A percentile compares a stretch with the other conserved stretches of the same genome.
These are phyloP conservation scores for Aspergillus calidoustus DNA, from an alignment of 2,329 filamentous ascomycete genomes.

Conservation along the genomic window DNA sequence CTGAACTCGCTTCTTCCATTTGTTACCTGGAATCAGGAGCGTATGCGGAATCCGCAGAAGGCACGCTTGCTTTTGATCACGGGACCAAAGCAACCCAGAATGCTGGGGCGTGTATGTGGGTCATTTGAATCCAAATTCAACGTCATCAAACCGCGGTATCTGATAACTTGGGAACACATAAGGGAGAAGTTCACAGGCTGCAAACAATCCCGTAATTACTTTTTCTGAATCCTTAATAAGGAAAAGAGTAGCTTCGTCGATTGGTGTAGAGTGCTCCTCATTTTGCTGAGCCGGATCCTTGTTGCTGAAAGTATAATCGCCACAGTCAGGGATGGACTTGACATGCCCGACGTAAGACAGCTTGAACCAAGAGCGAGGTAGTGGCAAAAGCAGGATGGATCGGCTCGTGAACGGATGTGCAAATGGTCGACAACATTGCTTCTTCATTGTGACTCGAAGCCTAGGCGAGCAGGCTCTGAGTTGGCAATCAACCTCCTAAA, in stretches of 20 bases:
- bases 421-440: conserved; percentile 20
- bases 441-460: conserved; percentile 28
- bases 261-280: conserved; percentile 28
- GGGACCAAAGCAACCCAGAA: conserved; percentile 43
- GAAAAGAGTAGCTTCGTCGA: conserved; percentile 22
- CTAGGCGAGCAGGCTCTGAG: conserved; percentile 30
- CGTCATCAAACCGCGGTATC: conserved; percentile 31
- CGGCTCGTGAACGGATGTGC: conserved; percentile 24
- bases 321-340: conserved; percentile 28
- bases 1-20: conserved; percentile 34
- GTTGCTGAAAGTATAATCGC: conserved; percentile 29
- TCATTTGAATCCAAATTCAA: conserved; percentile 45
- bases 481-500: conserved; percentile 36
- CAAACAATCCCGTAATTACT: conserved; percentile 14
- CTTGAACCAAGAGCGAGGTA: conserved; percentile 29
- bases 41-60: conserved; percentile 38
- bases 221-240: conserved; percentile 1
- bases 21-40: conserved; percentile 33
- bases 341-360: conserved; percentile 31
- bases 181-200: not conserved
- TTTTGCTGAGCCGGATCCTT: conserved; percentile 32
- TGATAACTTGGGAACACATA: not conserved
- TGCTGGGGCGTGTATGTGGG: conserved; percentile 43
- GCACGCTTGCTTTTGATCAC: conserved; percentile 43
- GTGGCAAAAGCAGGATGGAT: conserved; percentile 34